Conservation (phyloP, 208 protist genomes). For the Leishmania mexicana region DNA sequence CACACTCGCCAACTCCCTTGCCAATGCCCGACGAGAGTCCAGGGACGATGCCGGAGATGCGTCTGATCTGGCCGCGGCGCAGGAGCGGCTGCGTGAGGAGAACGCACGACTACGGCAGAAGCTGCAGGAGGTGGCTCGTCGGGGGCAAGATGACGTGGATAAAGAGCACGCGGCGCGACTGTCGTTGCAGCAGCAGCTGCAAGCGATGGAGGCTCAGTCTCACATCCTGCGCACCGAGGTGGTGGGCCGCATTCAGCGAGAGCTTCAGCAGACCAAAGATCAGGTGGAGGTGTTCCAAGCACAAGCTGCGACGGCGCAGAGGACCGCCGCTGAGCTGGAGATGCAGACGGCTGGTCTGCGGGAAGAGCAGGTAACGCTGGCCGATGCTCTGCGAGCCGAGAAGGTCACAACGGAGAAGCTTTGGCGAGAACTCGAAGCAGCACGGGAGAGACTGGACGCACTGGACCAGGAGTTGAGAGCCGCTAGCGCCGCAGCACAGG, state of each 20-base stretch:
- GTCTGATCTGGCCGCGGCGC: not conserved
- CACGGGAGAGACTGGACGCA: slow-evolving; percentile 7
- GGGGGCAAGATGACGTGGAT: slow-evolving; percentile 37
- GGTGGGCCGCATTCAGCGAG: slow-evolving; percentile 19
- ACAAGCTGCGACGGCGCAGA: slow-evolving; percentile 15
- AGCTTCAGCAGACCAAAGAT: slow-evolving; percentile 5
- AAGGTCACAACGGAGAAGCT: slow-evolving; percentile 5
- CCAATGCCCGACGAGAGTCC: not conserved
- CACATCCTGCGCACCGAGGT: slow-evolving; percentile 27
- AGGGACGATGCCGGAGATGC: not conserved
- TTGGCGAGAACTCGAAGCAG: slow-evolving; percentile 11
- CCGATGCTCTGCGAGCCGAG: slow-evolving; percentile 6
- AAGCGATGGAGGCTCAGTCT: slow-evolving; percentile 17
- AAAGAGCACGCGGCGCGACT: slow-evolving; percentile 25
- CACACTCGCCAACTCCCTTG: not conserved
- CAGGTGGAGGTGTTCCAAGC: slow-evolving; percentile 13
- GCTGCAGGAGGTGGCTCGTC: slow-evolving; percentile 28
- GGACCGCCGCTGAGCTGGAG: slow-evolving; percentile 5
- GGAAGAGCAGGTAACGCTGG: not conserved
- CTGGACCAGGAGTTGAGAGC: not conserved
- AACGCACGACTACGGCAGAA: slow-evolving; percentile 23
- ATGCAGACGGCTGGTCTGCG: slow-evolving; percentile 2
- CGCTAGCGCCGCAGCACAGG: not conserved
- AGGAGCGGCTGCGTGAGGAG: slow-evolving; percentile 24
- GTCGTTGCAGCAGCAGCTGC: slow-evolving; percentile 26